These are phyloP conservation scores for Castanospermum australe DNA, from an alignment of 306 rosid species.

Conservation along the genomic window DNA sequence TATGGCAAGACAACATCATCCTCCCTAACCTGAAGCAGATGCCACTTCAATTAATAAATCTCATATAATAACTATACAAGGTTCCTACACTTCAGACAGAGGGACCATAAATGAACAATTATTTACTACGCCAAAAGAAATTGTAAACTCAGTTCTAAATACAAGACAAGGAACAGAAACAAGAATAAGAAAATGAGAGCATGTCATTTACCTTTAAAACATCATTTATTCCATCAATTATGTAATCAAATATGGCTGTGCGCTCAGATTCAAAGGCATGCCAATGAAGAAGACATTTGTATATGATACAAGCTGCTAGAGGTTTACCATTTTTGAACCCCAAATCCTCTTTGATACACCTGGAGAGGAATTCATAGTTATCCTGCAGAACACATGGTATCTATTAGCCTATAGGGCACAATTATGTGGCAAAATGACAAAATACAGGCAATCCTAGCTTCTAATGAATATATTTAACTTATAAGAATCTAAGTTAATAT, in stretches of 20 bases:
- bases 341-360: conserved; percentile 80
- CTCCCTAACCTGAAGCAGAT: conserved; percentile 75
- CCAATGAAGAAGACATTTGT: conserved; percentile 96
- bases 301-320: conserved; percentile 80
- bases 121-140: neutral
- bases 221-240: conserved; percentile 87
- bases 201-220: conserved; percentile 65
- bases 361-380: conserved; percentile 81
- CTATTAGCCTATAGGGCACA: conserved; percentile 10
- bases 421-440: neutral
- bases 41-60: neutral
- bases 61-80: conserved; percentile 21
- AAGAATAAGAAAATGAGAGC: neutral
- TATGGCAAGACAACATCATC: conserved; percentile 72
- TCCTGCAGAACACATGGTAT: conserved; percentile 56
- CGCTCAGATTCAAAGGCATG: conserved; percentile 96
- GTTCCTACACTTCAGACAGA: neutral
- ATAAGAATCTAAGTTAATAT: neutral
- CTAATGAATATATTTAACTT: conserved; percentile 1
- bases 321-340: conserved; percentile 91
- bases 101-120: conserved; percentile 6
- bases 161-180: too few species aligned
- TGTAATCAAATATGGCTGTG: conserved; percentile 86
- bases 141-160: too few species aligned
- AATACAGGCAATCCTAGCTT: neutral